Evolutionary conservation across 2,329 filamentous ascomycete species (phyloP), one percentile per base, ranked within the genome.

Genomic region (Graphium sp.): DNA sequence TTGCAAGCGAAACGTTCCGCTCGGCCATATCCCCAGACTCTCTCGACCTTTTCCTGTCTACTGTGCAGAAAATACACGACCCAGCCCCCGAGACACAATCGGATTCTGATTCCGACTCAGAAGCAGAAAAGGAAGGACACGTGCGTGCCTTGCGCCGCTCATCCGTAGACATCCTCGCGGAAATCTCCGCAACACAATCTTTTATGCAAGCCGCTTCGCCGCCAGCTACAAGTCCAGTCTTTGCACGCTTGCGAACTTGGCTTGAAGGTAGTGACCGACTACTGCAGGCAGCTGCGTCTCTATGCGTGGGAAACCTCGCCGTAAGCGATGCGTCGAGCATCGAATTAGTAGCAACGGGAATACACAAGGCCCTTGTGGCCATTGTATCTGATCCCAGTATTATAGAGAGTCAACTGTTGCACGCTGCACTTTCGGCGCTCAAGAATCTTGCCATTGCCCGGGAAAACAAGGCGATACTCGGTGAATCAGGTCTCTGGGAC

Each of bases 371-470:
- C 1, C 49, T 75, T 3, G 42, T 60, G 26, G 32, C 42, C 2
- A 44, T 67, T 11, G 47, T 74, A 13, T 42, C 52, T 7, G 45
- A 60, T 16, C 39, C 50, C 1, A 38, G 46, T 7, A 42, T 59
- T 22, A 44, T 39, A 6, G 55, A 63, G 34, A 44, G 57, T 1
- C 65, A 72, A 35, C 58, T 71, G 11, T 51, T 70, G 1, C 69
- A 74, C 40, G 57, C 66, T 2, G 50, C 56, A 3, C 52, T 76
- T 12, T 62, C 66, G 6, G 73, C 74, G 39, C 58, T 74, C 34
- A 74, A 73, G 45, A 76, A 76, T 42, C 60, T 76, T 7, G 65
- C 70, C 16, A 67, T 76, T 28, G 66, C 69, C 0, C 32, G 47
- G 0, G 42, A 45, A 16, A 75, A 75, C 47, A 74, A 72, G 42